These are phyloP conservation scores for Mrakia hoshinonis DNA, from an alignment of 768 basidiomycete genomes.

Conservation along the genomic window DNA sequence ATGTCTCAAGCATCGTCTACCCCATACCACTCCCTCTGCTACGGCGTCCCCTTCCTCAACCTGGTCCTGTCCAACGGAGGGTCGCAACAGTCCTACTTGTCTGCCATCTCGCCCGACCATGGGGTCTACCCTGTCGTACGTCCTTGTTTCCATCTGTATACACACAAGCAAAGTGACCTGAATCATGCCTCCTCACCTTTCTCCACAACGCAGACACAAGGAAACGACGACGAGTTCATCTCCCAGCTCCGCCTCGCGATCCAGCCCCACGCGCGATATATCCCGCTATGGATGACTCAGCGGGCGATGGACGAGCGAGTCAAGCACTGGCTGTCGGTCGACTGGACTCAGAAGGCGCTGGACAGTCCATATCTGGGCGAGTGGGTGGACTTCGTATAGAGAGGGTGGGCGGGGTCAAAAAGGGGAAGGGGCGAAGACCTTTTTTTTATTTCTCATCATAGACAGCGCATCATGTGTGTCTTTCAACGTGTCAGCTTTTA, in stretches of 20 bases:
- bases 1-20: background rate
- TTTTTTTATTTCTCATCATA: too few species aligned
- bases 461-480: too few species aligned
- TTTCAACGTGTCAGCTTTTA: too few species aligned
- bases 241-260: constrained; percentile 7
- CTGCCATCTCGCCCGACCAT: background rate
- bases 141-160: too few species aligned
- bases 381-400: too few species aligned
- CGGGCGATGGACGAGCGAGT: background rate
- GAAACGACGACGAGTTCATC: constrained; percentile 8
- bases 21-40: constrained; percentile 18
- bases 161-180: too few species aligned
- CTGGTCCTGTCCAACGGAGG: background rate
- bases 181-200: too few species aligned
- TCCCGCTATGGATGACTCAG: constrained; percentile 5
- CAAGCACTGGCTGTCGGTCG: background rate
- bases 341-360: background rate
- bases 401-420: too few species aligned
- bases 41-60: constrained; percentile 20
- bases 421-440: too few species aligned
- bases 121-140: background rate
- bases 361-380: background rate
- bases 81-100: background rate
- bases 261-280: background rate
- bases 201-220: background rate